Evolutionary conservation across 2,329 filamentous ascomycete species (phyloP).

Genomic region (Arthrobotrys sphaeroides): DNA sequence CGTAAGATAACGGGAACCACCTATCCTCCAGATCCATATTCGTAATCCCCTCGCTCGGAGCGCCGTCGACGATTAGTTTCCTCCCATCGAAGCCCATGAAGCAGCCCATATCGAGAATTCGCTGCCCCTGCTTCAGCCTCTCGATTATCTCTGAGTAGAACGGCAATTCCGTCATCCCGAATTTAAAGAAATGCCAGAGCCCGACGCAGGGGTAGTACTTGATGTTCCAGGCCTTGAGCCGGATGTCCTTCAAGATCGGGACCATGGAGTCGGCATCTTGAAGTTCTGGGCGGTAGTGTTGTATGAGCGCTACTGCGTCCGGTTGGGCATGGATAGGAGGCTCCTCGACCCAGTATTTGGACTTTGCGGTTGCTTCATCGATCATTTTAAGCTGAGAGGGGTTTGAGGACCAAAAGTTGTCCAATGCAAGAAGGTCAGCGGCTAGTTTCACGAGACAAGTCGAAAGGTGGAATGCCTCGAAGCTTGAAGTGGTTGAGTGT

Average conservation of each 20-base stretch:
- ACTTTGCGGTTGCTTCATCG: constrained; percentile 45
- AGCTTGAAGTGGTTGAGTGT: too few species aligned
- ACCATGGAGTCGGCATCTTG: constrained; percentile 37
- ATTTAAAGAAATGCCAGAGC: constrained; percentile 61
- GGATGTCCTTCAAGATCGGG: constrained; percentile 34
- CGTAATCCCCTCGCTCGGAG: constrained; percentile 42
- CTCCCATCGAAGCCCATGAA: constrained; percentile 51
- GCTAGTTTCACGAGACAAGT: too few species aligned
- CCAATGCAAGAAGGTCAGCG: too few species aligned
- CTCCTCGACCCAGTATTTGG: constrained; percentile 51
- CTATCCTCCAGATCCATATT: constrained; percentile 50
- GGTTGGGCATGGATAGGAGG: constrained; percentile 47
- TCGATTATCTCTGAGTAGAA: constrained; percentile 59
- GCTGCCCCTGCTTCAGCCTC: constrained; percentile 55
- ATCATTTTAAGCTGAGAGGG: constrained; percentile 14
- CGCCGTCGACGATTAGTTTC: constrained; percentile 40
- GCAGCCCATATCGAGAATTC: constrained; percentile 50
- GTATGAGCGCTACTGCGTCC: constrained; percentile 34
- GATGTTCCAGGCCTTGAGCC: constrained; percentile 59
- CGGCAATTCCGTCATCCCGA: constrained; percentile 59
- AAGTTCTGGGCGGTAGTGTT: constrained; percentile 30
- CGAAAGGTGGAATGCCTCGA: too few species aligned
- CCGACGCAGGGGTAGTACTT: constrained; percentile 62
- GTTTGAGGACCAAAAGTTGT: too few species aligned
- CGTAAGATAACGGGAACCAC: constrained; percentile 47